A percentile compares a stretch with the other conserved stretches of the same genome.
Evolutionary conservation across 805 yeast species (phyloP).

Genomic region (Kurtzmaniella cleridarum): DNA sequence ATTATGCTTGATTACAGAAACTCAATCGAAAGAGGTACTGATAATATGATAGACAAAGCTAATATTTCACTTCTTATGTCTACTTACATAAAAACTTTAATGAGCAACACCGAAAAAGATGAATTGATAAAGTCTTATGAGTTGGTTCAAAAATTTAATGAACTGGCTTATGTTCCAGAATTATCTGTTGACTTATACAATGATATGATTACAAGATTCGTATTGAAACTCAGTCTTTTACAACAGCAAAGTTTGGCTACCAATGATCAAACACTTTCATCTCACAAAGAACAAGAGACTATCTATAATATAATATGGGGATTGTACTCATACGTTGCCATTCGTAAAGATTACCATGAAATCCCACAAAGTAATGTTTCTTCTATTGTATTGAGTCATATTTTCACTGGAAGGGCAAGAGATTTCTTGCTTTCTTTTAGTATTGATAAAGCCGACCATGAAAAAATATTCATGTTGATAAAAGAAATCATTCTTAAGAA

Average conservation of each 20-base stretch:
- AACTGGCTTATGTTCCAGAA: slow-evolving; percentile 31
- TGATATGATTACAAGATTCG: slow-evolving; percentile 23
- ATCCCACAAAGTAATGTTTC: not conserved
- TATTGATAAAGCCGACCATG: slow-evolving; percentile 29
- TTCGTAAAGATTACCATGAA: slow-evolving; percentile 30
- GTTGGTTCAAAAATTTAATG: slow-evolving; percentile 23
- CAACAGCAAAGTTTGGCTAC: slow-evolving; percentile 3
- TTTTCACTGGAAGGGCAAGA: slow-evolving; percentile 13
- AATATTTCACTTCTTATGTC: slow-evolving; percentile 40
- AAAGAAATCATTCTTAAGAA: slow-evolving; percentile 30
- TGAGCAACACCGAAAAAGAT: slow-evolving; percentile 4
- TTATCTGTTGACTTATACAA: slow-evolving; percentile 23
- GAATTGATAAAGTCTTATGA: slow-evolving; percentile 18
- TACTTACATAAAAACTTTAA: slow-evolving; percentile 31
- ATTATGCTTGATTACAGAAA: slow-evolving; percentile 42
- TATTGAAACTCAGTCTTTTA: slow-evolving; percentile 12
- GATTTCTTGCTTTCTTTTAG: slow-evolving; percentile 26
- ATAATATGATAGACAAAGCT: slow-evolving; percentile 10
- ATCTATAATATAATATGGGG: slow-evolving; percentile 21
- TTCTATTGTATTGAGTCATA: slow-evolving; percentile 6
- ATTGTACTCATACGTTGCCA: slow-evolving; percentile 27
- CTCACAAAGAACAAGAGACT: slow-evolving; percentile 4
- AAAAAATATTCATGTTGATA: slow-evolving; percentile 27
- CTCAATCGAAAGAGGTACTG: slow-evolving; percentile 9
- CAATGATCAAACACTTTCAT: slow-evolving; percentile 1